A percentile compares a stretch with the other conserved stretches of the same genome.
Conservation (phyloP, 495 filamentous ascomycete genomes). For the Filosporella fistucella region DNA sequence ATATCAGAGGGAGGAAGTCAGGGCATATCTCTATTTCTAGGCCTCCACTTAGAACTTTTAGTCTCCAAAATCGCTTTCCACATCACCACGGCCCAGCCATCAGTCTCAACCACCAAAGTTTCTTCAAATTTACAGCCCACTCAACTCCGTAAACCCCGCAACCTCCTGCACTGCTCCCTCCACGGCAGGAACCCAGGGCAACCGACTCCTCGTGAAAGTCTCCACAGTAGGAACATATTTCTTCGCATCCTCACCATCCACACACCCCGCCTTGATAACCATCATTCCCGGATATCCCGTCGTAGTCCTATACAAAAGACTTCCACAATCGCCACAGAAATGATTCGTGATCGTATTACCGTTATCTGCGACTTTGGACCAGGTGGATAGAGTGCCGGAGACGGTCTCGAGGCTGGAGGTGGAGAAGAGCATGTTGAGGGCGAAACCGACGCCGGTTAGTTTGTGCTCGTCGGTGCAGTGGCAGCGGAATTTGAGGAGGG, state of each 20-base stretch:
- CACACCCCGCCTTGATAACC: constrained; percentile 15
- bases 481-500: constrained; percentile 12
- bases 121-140: no score
- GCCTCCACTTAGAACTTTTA: no score
- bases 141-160: constrained; percentile 1
- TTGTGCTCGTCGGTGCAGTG: constrained; percentile 19
- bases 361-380: constrained; percentile 7
- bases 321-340: constrained; percentile 9
- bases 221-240: constrained; percentile 13
- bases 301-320: constrained; percentile 10
- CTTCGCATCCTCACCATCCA: constrained; percentile 13
- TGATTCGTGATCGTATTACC: constrained; percentile 17
- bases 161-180: constrained; percentile 9
- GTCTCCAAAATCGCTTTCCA: no score
- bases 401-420: background rate
- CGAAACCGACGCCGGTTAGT: constrained; percentile 19
- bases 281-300: constrained; percentile 15
- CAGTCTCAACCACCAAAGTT: no score
- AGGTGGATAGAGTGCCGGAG: constrained; percentile 5
- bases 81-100: no score
- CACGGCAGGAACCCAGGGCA: constrained; percentile 13
- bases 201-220: constrained; percentile 13
- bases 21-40: no score
- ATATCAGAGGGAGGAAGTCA: no score
- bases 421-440: constrained; percentile 14